Base-by-base conservation (phyloP, 371 early-diverging fungal genomes). In the Mucor circinelloides region DNA sequence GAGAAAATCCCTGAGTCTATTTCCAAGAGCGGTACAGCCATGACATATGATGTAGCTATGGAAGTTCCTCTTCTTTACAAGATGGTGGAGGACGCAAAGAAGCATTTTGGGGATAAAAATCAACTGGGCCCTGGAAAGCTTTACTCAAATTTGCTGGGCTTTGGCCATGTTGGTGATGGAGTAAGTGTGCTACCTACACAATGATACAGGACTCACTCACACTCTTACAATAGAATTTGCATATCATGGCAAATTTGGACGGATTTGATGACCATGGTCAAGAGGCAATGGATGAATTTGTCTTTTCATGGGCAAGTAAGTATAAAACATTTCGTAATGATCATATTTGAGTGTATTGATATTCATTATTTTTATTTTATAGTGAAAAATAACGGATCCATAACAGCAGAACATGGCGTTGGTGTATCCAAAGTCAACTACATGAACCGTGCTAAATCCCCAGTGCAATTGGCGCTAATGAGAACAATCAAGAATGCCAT, bases 81-180 rank as follows among this genome's bases (percentile, higher is more conserved):
- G 27, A 65, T 94, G 28, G 95, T 97, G 2, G 80, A 86, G 66
- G 92, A 89, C 50, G 84, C 93, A 67, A 80, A 86, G 30, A 71
- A 65, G 10, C 82, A 86, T 30, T 85, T 95, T 31, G 70, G 63
- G 7, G 60, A 66, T 7, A 66, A 72, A 31, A 83, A 82, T 9
- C 32, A 75, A 10, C 38, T 91, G 8, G 86, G 81, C 2, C 63
- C 59, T 5, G 84, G 84, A 15, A 82, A 73, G 27, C 72, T 84
- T 38, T 80, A 78, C 64, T 66, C 69, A 0, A 82, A 82, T 38
- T 15, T 82, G 0, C 70, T 90, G 65, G 98, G 97, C 8, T 97
- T 91, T 80, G 98, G 98, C n/a, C 94, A 95, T 71, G 81, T 95
- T 38, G 94, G 95, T 6, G 94, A 95, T 78, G 91, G 87, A 69